Percentiles rank a stretch among this genome's conserved stretches.
Evolutionary conservation across 305 asterid genomes (phyloP).

Genomic region (Fraxinus floribunda): DNA sequence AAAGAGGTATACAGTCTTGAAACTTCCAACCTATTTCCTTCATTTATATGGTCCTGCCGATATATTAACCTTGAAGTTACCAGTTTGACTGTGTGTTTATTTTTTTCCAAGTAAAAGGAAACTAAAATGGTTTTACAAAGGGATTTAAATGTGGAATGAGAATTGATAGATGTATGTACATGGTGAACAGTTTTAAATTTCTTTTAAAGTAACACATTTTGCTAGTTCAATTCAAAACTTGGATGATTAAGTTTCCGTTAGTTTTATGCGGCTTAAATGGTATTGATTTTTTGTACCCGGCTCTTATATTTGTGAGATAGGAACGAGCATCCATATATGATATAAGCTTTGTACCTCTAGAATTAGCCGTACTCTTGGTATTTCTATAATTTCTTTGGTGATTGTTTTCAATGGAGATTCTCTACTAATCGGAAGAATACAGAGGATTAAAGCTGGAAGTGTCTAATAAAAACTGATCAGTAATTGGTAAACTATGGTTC

Average conservation of each 20-base stretch:
- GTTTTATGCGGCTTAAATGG: background rate
- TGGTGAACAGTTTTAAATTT: background rate
- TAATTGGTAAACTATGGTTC: background rate
- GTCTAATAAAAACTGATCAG: background rate
- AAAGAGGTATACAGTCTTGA: conserved; percentile 45
- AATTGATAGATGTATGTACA: background rate
- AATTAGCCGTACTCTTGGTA: background rate
- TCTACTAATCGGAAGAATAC: background rate
- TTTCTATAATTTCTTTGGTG: background rate
- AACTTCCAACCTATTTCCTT: background rate
- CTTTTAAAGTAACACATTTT: background rate
- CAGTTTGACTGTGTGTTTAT: background rate
- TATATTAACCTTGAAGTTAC: background rate
- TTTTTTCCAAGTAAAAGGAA: background rate
- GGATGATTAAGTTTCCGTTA: background rate
- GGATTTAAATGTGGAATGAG: background rate
- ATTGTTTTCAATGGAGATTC: background rate
- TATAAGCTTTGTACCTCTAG: background rate
- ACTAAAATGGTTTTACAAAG: background rate
- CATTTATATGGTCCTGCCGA: background rate
- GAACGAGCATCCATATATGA: background rate
- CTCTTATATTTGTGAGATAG: background rate
- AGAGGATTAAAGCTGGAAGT: background rate
- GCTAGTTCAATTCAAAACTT: background rate
- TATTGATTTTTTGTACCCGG: background rate